A percentile compares a stretch with the other conserved stretches of the same genome.
Evolutionary conservation across 73 alveolate genomes (phyloP).

Genomic region (Paramecium pentaurelia): DNA sequence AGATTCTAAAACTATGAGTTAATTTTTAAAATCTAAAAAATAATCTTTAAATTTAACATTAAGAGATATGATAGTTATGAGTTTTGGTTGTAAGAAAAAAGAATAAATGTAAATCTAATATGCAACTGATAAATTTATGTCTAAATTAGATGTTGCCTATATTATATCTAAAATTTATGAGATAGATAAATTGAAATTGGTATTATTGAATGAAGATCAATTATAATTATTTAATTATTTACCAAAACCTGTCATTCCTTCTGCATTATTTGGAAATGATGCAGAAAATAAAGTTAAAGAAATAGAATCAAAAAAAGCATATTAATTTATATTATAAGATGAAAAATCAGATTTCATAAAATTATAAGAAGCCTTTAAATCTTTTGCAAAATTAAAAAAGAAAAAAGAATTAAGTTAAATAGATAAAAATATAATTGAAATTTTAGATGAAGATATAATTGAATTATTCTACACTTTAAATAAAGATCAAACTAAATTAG

Average conservation of each 20-base stretch:
- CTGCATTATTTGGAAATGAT: background rate
- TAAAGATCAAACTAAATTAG: background rate
- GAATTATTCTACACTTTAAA: background rate
- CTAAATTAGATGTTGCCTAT: slow-evolving; percentile 44
- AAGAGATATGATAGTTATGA: background rate
- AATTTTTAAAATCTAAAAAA: background rate
- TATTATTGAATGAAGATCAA: slow-evolving; percentile 19
- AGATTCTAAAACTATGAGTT: background rate
- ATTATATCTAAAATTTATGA: slow-evolving; percentile 38
- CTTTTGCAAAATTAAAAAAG: background rate
- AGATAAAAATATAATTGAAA: background rate
- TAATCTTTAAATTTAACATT: background rate
- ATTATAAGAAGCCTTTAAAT: background rate
- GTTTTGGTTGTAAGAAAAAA: slow-evolving; percentile 8
- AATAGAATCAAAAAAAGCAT: slow-evolving; percentile 11
- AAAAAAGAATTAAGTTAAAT: background rate
- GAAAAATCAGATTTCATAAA: slow-evolving; percentile 30
- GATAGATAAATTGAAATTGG: slow-evolving; percentile 37
- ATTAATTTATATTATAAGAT: slow-evolving; percentile 1
- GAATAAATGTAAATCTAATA: background rate
- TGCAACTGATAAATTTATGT: slow-evolving; percentile 29
- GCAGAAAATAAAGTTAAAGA: background rate
- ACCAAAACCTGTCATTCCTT: slow-evolving; percentile 47
- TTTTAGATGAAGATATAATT: slow-evolving; percentile 4
- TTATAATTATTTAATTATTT: slow-evolving; percentile 37